A percentile compares a stretch with the other conserved stretches of the same genome.
Conservation (phyloP, 495 filamentous ascomycete species). For the Elasticomyces elasticus region DNA sequence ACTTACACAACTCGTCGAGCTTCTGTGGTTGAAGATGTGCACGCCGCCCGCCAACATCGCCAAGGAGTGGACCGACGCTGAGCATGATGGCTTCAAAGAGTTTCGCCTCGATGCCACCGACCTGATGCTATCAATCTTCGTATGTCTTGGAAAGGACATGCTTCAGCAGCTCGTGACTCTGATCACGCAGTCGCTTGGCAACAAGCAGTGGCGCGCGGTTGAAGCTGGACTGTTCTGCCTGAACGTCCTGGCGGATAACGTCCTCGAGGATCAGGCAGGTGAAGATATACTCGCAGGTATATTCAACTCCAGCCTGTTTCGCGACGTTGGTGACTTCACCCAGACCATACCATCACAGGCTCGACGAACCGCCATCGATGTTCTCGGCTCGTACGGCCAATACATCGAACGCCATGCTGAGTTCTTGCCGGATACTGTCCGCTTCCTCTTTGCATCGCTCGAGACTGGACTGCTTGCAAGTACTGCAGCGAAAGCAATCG, state of each 20-base stretch:
- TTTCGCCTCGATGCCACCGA: slow-evolving; percentile 43
- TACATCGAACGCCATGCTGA: slow-evolving; percentile 70
- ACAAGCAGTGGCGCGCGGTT: slow-evolving; percentile 60
- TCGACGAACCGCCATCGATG: slow-evolving; percentile 65
- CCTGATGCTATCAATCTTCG: slow-evolving; percentile 45
- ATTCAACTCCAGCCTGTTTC: slow-evolving; percentile 57
- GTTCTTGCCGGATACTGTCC: slow-evolving; percentile 63
- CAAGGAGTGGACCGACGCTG: slow-evolving; percentile 57
- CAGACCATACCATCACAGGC: slow-evolving; percentile 52
- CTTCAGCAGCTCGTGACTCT: slow-evolving; percentile 60
- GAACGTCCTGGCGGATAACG: slow-evolving; percentile 61
- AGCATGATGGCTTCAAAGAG: slow-evolving; percentile 59
- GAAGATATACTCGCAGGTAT: slow-evolving; percentile 60
- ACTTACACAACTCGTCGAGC: slow-evolving; percentile 11
- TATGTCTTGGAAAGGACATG: slow-evolving; percentile 55
- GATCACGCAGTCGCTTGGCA: slow-evolving; percentile 48
- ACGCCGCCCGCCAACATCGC: slow-evolving; percentile 24
- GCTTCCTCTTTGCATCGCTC: slow-evolving; percentile 70
- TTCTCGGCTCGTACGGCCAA: slow-evolving; percentile 67
- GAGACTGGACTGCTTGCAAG: slow-evolving; percentile 54
- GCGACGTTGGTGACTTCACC: slow-evolving; percentile 45
- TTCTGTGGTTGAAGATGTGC: slow-evolving; percentile 17
- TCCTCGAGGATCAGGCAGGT: slow-evolving; percentile 52
- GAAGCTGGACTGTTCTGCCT: slow-evolving; percentile 77
- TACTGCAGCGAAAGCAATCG: slow-evolving; percentile 71